Conservation (phyloP, 2,329 filamentous ascomycete genomes). For the Penicillium occitanis region DNA sequence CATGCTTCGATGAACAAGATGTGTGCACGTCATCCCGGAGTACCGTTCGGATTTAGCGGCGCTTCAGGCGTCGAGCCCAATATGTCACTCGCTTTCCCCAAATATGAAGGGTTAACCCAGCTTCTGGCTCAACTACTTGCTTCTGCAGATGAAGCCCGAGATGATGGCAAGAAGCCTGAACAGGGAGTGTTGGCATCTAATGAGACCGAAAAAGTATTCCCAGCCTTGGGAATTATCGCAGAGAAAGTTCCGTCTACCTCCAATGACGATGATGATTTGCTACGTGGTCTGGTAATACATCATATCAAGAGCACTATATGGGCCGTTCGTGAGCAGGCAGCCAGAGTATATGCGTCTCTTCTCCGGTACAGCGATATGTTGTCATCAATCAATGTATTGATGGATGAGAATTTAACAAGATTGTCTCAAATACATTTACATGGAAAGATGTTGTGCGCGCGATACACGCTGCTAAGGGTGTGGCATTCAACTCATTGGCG, state of each 20-base stretch:
- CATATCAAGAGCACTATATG: constrained; percentile 47
- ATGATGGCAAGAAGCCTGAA: constrained; percentile 25
- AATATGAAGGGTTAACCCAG: constrained; percentile 41
- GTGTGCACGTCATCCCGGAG: constrained; percentile 41
- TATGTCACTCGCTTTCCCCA: constrained; percentile 41
- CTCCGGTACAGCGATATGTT: constrained; percentile 36
- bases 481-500: constrained; percentile 37
- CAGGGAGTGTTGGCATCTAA: constrained; percentile 28
- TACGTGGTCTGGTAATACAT: constrained; percentile 35
- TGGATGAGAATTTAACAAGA: constrained; percentile 23
- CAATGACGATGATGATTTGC: constrained; percentile 33
- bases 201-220: constrained; percentile 46
- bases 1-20: constrained; percentile 75
- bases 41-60: constrained; percentile 51
- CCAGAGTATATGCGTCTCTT: constrained; percentile 44
- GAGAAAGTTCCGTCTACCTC: constrained; percentile 42
- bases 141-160: constrained; percentile 25
- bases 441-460: constrained; percentile 42
- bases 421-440: constrained; percentile 41
- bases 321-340: constrained; percentile 49
- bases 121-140: constrained; percentile 39
- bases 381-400: constrained; percentile 29
- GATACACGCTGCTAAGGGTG: constrained; percentile 40
- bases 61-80: constrained; percentile 46
- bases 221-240: constrained; percentile 47